Evolutionary conservation across 1,139 yeast species (phyloP), one percentile per base, ranked within the genome.

Genomic region (Kodamaea alishanica): DNA sequence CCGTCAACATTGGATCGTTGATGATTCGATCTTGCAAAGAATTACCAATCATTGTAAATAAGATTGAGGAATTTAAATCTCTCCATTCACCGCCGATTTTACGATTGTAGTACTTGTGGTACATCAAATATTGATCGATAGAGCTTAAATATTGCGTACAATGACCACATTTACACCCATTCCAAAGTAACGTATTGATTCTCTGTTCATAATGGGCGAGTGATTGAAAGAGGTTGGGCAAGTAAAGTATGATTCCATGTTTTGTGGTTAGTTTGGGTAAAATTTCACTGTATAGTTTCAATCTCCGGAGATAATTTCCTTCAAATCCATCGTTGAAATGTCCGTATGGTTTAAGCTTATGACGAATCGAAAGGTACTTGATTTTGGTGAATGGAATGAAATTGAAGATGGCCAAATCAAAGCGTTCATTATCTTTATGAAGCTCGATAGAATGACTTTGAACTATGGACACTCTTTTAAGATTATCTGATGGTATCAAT

Each of bases 131-230:
- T 12, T 73, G 66, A 49, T 84, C 94, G 35, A 80, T 63, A 8
- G 70, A 47, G 0, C 69, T 70, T 24, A 84, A 58, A 38, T 71
- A 72, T 28, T 60, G 56, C 3, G 52, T 51, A 51, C 94, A 84
- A 46, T 71, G 75, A 0, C 48, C 44, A 54, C 94, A 84, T 39
- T 71, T 72, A 56, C 92, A 84, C 0, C 90, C 90, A 54, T 82
- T 84, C 89, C 90, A 84, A 30, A 84, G 56, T 38, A 84, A 47
- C 44, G 81, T 83, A 40, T 85, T 81, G 60, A 81, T 78, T 6
- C 82, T 60, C 41, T 80, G 81, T 47, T 84, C 92, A 55, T 83
- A 84, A 43, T 86, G 75, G 0, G 87, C 68, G 26, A 82, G 61
- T 0, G 80, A 62, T 41, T 78, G 77, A 41, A 84, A 55, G 35